phyloP scores from a whole-genome alignment of 345 rosid species.

The Eucalyptus cladocalyx region DNA sequence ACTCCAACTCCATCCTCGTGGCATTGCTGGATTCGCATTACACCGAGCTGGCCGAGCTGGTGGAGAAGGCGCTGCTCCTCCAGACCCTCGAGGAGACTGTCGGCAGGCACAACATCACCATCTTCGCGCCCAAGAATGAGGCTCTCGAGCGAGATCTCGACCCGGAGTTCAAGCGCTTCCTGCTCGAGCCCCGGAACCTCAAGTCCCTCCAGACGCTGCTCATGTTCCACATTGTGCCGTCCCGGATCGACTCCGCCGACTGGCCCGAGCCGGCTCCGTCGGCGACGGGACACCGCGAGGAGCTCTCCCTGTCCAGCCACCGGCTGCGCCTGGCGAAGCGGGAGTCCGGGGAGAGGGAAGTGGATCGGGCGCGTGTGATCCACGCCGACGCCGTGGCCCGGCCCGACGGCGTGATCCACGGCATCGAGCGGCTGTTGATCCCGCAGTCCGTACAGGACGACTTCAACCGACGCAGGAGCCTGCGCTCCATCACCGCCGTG shows the following conservation, averaged over 20 bases:
- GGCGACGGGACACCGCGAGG: background rate
- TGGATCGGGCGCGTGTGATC: conserved; percentile 17
- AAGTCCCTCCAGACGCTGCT: conserved; percentile 32
- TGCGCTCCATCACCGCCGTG: conserved; percentile 35
- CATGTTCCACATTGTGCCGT: conserved; percentile 24
- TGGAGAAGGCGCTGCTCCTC: conserved; percentile 43
- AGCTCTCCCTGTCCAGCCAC: conserved; percentile 9
- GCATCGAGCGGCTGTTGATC: conserved; percentile 28
- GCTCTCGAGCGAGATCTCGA: conserved; percentile 39
- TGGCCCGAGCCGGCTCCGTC: conserved; percentile 1
- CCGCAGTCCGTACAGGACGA: conserved; percentile 41
- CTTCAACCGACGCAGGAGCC: conserved; percentile 30
- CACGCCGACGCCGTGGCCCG: conserved; percentile 24
- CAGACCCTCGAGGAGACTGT: conserved; percentile 35
- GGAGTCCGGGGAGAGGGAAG: background rate
- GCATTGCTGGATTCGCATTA: conserved; percentile 53
- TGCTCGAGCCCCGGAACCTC: conserved; percentile 40
- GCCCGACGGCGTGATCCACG: conserved; percentile 47
- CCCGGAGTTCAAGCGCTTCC: conserved; percentile 45
- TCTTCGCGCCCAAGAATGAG: conserved; percentile 38
- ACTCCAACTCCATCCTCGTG: conserved; percentile 45
- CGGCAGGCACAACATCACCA: conserved; percentile 34
- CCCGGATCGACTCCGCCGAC: conserved; percentile 9
- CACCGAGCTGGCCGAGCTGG: conserved; percentile 41
- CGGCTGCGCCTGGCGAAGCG: background rate